Conservation (phyloP, 441 rosid genomes). For the Gossypium laxum region DNA sequence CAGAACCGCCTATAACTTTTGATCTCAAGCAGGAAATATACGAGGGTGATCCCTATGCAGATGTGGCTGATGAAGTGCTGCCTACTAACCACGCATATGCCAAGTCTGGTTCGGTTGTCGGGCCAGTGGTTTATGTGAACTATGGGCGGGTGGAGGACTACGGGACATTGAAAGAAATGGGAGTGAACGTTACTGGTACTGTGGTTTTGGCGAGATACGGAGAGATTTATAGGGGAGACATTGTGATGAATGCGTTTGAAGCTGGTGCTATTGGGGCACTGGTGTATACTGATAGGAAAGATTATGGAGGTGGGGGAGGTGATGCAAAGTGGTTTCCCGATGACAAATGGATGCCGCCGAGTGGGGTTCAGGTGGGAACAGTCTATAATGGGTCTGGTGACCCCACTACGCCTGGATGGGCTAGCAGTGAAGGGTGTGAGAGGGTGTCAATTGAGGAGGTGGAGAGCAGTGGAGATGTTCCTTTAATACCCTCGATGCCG, state of each 20-base stretch:
- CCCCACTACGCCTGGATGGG: constrained; percentile 84
- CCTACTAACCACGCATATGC: constrained; percentile 71
- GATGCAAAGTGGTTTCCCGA: constrained; percentile 54
- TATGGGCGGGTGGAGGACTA: constrained; percentile 68
- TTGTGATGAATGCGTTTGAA: constrained; percentile 46
- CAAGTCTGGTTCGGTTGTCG: constrained; percentile 53
- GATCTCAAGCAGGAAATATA: constrained; percentile 40
- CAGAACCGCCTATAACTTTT: constrained; percentile 27
- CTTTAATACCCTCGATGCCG: constrained; percentile 67
- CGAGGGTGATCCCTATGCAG: constrained; percentile 47
- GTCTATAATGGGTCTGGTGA: constrained; percentile 58
- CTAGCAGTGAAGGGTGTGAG: constrained; percentile 62
- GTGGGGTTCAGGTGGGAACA: constrained; percentile 75
- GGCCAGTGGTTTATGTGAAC: constrained; percentile 59
- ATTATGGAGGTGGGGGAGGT: constrained; percentile 50
- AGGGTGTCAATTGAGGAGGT: constrained; percentile 62
- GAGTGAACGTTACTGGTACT: constrained; percentile 39
- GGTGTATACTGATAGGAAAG: constrained; percentile 58
- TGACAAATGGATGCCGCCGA: constrained; percentile 70
- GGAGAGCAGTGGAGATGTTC: constrained; percentile 42
- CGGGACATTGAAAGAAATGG: constrained; percentile 34
- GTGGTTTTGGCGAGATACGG: constrained; percentile 61
- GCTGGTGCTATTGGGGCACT: constrained; percentile 61
- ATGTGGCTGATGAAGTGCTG: constrained; percentile 39
- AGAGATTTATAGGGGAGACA: constrained; percentile 62